Base-by-base conservation (phyloP, 169 alveolate genomes). In the Plasmodium fragile region DNA sequence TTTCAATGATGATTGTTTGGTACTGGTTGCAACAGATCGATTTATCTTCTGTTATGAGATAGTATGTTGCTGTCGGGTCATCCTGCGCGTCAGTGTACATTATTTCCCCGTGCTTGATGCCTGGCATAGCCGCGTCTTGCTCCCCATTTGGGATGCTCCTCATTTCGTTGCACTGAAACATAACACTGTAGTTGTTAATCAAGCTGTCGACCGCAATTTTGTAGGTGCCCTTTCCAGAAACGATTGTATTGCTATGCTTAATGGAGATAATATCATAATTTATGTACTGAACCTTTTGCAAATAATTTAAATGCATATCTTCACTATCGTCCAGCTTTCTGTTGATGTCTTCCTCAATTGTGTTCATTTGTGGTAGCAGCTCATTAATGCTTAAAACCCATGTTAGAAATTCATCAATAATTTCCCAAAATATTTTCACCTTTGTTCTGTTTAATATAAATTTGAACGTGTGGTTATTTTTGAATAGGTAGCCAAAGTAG, bases 401-500 rank as follows among this genome's bases (percentile, higher is more conserved):
- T 4, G 90, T 28, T 30, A 78, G 18, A 13, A 70, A 59, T 25
- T 89, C 94, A 65, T 89, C 94, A 78, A 89, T 18, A 25, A 89
- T 30, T 78, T 89, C 94, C 94, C 94, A 89, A 79, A 89, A 89
- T 25, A 89, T 78, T 69, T 78, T 89, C 18, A 89, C 49, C 36
- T 89, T 89, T 0, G 81, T 80, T 36, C 78, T 72, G 53, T 89
- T 89, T 80, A 89, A 79, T 10, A 89, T 89, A 36, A 89, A 89
- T 65, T 89, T 89, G 55, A 89, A 79, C 6, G 94, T 59, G 73
- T 89, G 94, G 82, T 89, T 89, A 22, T 89, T 89, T 65, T 89
- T 89, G 36, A 89, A 89, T 16, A 89, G 83, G 39, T 18, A 78
- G 16, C 94, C 94, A 79, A 55, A 79, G 59, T 89, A 89, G 69